Base-by-base conservation (phyloP, 2,329 filamentous ascomycete species). In the Tolypocladium paradoxum region DNA sequence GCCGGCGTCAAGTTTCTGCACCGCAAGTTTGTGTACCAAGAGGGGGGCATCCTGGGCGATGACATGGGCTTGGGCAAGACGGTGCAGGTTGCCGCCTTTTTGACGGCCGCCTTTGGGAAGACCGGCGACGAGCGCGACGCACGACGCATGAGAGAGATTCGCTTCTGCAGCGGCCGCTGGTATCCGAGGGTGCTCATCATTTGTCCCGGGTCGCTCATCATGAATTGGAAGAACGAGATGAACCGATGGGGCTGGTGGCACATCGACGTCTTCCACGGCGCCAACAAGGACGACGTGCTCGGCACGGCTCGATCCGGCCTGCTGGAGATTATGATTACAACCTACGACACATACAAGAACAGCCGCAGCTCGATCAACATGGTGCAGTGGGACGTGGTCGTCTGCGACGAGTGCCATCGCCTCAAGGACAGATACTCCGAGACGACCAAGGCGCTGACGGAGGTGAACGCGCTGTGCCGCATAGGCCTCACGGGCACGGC, bases 31-130 rank as follows among this genome's bases (percentile, higher is more conserved):
- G 86, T 96, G 4, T 92, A 89, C 59, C 93, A 99, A 64, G 86
- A 85, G 60, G 93, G 93, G 1, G 90, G 88, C 2, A 88, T 99
- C 24, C 76, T 99, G 0, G 91, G 92, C 3, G 93, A 99, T 64
- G 93, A 99, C 63, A 99, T 99, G 93, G 93, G 93, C 22, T 70
- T 99, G 34, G 93, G 93, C 0, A 99, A 99, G 70, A 99, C 93
- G 0, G 89, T 99, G 2, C 93, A 99, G 68, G 89, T 99, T 29
- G 93, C 90, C 54, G 88, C 91, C 0, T 97, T 99, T 59, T 74
- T 99, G 24, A 88, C 90, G 0, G 90, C 84, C 1, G 91, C 90
- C 0, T 99, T 96, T 65, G 93, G 93, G 8, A 99, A 99, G 71
- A 95, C 88, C 1, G 92, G 85, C 1, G 92, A 96, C 61, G 86